Percentiles rank a stretch among this genome's conserved stretches.
These are phyloP conservation scores for Microcos paniculata DNA, from an alignment of 345 rosid genomes.

Conservation along the genomic window DNA sequence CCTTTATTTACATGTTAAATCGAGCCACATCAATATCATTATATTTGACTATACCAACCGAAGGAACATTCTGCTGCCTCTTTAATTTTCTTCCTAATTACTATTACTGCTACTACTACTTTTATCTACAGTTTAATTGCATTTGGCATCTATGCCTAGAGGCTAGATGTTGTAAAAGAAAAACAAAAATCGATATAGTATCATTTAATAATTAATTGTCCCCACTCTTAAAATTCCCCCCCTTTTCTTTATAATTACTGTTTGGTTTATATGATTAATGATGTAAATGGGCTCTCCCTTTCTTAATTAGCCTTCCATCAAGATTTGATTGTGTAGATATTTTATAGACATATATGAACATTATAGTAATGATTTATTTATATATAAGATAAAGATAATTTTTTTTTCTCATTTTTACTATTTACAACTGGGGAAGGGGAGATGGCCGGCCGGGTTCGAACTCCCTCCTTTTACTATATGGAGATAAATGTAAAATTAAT, in stretches of 20 bases:
- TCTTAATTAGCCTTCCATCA: constrained; percentile 9
- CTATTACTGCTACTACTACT: neutral
- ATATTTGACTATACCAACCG: neutral
- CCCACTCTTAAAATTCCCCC: neutral
- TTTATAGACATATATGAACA: neutral
- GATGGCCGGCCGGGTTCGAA: too few species aligned
- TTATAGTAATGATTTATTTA: too few species aligned
- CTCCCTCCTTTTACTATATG: too few species aligned
- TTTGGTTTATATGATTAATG: neutral
- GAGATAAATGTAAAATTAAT: too few species aligned
- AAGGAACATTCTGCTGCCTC: constrained; percentile 6
- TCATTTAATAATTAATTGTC: neutral
- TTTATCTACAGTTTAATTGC: neutral
- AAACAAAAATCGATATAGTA: too few species aligned
- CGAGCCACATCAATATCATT: neutral
- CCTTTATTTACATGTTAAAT: neutral
- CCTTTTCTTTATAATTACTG: neutral
- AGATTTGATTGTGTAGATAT: neutral
- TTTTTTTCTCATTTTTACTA: too few species aligned
- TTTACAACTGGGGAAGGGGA: too few species aligned
- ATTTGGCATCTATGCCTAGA: neutral
- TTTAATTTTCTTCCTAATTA: neutral
- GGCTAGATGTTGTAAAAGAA: neutral
- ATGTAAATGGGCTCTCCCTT: neutral
- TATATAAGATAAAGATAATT: too few species aligned